Evolutionary conservation across 2,329 filamentous ascomycete genomes (phyloP), one percentile per base, ranked within the genome.

Genomic region (Epichloe gansuensis): DNA sequence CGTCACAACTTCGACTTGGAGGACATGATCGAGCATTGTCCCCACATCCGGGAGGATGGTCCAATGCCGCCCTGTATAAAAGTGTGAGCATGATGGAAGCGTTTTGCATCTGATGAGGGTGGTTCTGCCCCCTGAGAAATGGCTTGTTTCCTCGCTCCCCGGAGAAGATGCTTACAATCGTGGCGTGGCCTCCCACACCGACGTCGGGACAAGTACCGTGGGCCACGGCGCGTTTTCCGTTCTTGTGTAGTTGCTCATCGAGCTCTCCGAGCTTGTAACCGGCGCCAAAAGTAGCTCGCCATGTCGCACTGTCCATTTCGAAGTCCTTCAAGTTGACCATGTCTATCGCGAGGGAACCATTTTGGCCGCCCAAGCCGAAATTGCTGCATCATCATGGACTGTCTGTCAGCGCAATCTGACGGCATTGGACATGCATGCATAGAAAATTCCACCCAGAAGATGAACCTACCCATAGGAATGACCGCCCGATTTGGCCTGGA

Each of bases 401-500:
- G 31, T 11, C 31, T 11, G 31, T 31, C 31, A 31, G 31, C 31
- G 31, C 31, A 31, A 31, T 8, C 31, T 31, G 31, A 11, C 31
- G 9, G 31, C 31, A 31, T 31, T 4, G 9, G 31, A 3, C 31
- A 31, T 9, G 31, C 9, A 31, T 9, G 31, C 11, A 11, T 31
- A 2, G 31, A 31, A 9, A 31, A 11, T 31, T 8, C 8, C 31
- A 4, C 31, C 9, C 31, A 11, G 9, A 31, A 28, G 31, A 2
- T 31, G 31, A n/a, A 55, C 73, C 59, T 62, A 77, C 75, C 71
- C 81, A 56, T 82, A 86, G 0, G 80, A 84, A 59, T 85, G 82
- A 0, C 82, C 82, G 4, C 82, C 82, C 2, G 79, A 81, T 57
- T 74, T 78, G 23, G 82, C 76, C 60, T 84, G 80, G 0, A 85